Percentiles rank a stretch among this genome's conserved stretches.
Evolutionary conservation across 2,329 filamentous ascomycete genomes (phyloP).

Genomic region (Dactylellina sp.): DNA sequence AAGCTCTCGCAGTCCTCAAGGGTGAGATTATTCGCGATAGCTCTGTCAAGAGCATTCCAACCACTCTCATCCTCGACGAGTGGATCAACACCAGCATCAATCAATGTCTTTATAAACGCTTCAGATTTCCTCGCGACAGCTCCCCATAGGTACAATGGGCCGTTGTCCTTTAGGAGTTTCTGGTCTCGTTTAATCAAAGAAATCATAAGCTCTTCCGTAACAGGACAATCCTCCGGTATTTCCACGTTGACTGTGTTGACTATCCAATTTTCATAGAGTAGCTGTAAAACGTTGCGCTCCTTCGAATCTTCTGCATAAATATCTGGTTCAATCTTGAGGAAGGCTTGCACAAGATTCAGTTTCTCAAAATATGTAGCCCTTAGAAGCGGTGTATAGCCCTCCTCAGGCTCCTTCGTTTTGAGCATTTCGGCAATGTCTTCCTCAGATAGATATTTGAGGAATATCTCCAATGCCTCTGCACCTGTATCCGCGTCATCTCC

Average conservation of each 20-base stretch:
- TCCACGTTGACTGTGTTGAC: conserved; percentile 8
- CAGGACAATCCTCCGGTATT: conserved; percentile 3
- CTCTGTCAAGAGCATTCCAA: conserved; percentile 40
- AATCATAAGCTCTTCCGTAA: conserved; percentile 25
- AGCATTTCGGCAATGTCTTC: conserved; percentile 33
- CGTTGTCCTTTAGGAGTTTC: conserved; percentile 31
- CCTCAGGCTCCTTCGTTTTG: conserved; percentile 14
- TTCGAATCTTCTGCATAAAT: conserved; percentile 19
- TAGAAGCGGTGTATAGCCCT: conserved; percentile 23
- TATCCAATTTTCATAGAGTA: conserved; percentile 36
- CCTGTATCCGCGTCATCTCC: neutral
- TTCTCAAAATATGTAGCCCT: conserved; percentile 22
- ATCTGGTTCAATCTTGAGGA: conserved; percentile 20
- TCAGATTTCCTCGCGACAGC: conserved; percentile 19
- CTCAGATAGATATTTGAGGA: conserved; percentile 25
- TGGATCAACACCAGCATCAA: conserved; percentile 29
- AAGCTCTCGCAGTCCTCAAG: conserved; percentile 15
- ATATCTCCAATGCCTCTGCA: conserved; percentile 5
- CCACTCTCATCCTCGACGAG: conserved; percentile 37
- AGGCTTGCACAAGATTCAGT: conserved; percentile 23
- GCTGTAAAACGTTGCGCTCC: conserved; percentile 10
- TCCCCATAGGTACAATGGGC: conserved; percentile 17
- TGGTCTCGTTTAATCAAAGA: conserved; percentile 14
- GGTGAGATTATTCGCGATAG: conserved; percentile 5
- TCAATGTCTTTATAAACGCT: conserved; percentile 12